Evolutionary conservation across 257 asterid species (phyloP), one percentile per base, ranked within the genome.

Genomic region (Voacanga thouarsii): DNA sequence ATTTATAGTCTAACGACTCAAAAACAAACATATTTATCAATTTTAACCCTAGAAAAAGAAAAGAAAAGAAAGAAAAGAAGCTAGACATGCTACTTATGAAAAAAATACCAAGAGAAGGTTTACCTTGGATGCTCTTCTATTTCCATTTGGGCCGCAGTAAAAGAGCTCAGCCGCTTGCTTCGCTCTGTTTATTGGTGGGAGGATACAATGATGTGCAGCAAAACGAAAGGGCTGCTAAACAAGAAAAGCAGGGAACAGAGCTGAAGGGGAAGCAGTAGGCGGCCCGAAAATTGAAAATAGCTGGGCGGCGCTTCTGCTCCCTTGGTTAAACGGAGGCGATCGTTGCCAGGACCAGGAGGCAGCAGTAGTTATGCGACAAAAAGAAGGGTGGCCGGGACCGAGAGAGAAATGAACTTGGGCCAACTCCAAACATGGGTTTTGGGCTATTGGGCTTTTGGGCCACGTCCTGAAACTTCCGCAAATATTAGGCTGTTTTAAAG

Each of bases 61-160:
- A 44, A 12, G 30, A 12, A 4, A 65, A 6, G 4, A 30, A 3
- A 65, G 43, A 26, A 5, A 19, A 19, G 23, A 14, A 14, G 23
- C 16, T 12, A 2, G 12, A 65, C 43, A 63, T 33, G 72, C 4
- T 30, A 51, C 44, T 66, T 72, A 33, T 30, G 9, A 30, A 11
- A 5, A 5, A 10, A 39, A 33, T 43, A 10, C 3, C 1, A 37
- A 30, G 3, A 41, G 15, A 24, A 33, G 15, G 0, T 37, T 43
- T 43, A 75, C 59, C 71, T n/a, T 23, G 15, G 57, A 43, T 6
- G 49, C 2, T 59, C 53, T 19, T 41, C 60, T 2, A 24, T 2
- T 41, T 63, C 72, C 79, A 75, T 75, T 61, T 61, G 14, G 72
- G 12, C 43, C 3, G 59, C 28, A 2, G 28, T 72, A 72, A 18